Evolutionary conservation across 2,329 filamentous ascomycete genomes (phyloP).

Genomic region (Diatrype stigma): DNA sequence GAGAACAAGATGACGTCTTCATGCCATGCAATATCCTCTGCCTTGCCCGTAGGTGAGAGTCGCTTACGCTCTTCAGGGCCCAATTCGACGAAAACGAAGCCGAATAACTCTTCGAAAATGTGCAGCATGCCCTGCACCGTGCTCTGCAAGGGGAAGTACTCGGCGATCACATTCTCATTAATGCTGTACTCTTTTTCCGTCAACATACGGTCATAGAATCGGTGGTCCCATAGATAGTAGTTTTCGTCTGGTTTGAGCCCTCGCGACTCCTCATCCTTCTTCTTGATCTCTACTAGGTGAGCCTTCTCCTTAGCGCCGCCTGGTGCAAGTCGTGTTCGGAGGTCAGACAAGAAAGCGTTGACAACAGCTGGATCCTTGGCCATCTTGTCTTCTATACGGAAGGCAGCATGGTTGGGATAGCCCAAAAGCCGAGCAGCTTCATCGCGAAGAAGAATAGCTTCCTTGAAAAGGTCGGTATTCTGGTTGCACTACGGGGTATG

Average conservation of each 20-base stretch:
- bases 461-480: conserved; percentile 70
- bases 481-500: conserved; percentile 49
- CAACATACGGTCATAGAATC: conserved; percentile 77
- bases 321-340: conserved; percentile 61
- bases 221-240: conserved; percentile 80
- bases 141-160: conserved; percentile 75
- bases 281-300: conserved; percentile 70
- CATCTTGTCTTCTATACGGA: conserved; percentile 81
- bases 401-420: conserved; percentile 71
- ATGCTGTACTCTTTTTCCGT: conserved; percentile 76
- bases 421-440: conserved; percentile 73
- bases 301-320: conserved; percentile 68
- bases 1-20: conserved; percentile 78
- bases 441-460: conserved; percentile 70
- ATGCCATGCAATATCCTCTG: conserved; percentile 74
- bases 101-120: conserved; percentile 81
- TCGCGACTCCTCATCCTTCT: conserved; percentile 59
- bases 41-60: conserved; percentile 63
- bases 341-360: conserved; percentile 66
- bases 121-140: conserved; percentile 75
- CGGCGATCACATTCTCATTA: conserved; percentile 73
- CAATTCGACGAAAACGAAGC: conserved; percentile 72
- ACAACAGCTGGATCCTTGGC: conserved; percentile 72
- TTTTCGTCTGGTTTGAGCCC: conserved; percentile 58
- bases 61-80: conserved; percentile 59